These are phyloP conservation scores for Plectosphaerella plurivora DNA, from an alignment of 2,329 filamentous ascomycete genomes.

Conservation along the genomic window DNA sequence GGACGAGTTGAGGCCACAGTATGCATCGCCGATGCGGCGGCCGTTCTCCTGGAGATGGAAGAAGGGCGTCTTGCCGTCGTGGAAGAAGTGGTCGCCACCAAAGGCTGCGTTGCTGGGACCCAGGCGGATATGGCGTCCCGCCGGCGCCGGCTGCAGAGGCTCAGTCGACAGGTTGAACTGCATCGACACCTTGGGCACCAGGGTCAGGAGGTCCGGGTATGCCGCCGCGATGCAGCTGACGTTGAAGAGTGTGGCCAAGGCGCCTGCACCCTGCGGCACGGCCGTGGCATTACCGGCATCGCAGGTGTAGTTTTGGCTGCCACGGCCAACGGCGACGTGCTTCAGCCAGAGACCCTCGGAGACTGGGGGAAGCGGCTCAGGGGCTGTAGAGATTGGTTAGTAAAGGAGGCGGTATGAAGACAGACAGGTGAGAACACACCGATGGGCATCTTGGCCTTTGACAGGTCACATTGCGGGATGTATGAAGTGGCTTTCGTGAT, in stretches of 20 bases:
- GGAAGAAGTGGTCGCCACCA: conserved; percentile 80
- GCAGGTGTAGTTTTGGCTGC: conserved; percentile 94
- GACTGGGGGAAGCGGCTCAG: conserved; percentile 56
- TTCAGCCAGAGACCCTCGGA: conserved; percentile 58
- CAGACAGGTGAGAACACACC: conserved; percentile 27
- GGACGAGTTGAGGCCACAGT: conserved; percentile 58
- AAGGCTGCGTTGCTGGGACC: conserved; percentile 59
- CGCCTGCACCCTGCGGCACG: conserved; percentile 63
- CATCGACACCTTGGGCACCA: conserved; percentile 64
- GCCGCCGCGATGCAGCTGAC: conserved; percentile 72
- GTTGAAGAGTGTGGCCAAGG: conserved; percentile 82
- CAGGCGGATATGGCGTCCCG: conserved; percentile 20
- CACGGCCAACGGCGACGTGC: conserved; percentile 81
- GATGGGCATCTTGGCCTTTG: conserved; percentile 44
- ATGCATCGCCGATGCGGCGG: conserved; percentile 53
- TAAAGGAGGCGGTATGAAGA: conserved; percentile 2
- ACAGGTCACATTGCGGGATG: conserved; percentile 49
- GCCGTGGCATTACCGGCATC: conserved; percentile 53
- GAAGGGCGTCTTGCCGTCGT: conserved; percentile 63
- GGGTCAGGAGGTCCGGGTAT: conserved; percentile 61
- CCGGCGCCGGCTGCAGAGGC: conserved; percentile 8
- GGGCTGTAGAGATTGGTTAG: conserved; percentile 34
- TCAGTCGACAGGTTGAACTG: conserved; percentile 52
- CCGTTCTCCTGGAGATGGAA: conserved; percentile 68
- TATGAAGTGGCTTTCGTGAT: conserved; percentile 33